Evolutionary conservation across 352 stramenopile genomes (phyloP), one percentile per base, ranked within the genome.

Genomic region (Globisporangium megalacanthum): DNA sequence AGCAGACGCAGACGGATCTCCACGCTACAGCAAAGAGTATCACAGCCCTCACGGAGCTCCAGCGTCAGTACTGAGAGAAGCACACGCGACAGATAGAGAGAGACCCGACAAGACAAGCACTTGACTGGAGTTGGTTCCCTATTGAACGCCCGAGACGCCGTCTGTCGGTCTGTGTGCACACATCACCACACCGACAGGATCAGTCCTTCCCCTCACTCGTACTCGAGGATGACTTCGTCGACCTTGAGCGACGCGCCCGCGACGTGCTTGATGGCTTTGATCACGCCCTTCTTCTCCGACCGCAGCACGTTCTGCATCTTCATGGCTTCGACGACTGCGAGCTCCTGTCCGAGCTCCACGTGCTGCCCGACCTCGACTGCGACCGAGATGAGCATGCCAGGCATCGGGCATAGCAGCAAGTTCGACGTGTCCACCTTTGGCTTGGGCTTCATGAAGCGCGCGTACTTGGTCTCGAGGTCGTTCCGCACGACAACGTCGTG

Each of bases 281-380:
- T 84, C 19, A 86, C 60, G 39, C 88, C 92, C n/a, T 72, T 80
- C 67, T 92, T 93, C 67, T 96, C 79, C 14, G 94, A 91, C 20
- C 89, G 88, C 39, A 99, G 78, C 36, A 98, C 86, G 69, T 99
- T 99, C 76, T 98, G 94, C 96, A 99, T 99, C 73, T 99, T 99
- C 96, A 99, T 99, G 15, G 96, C 96, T 69, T 99, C 95, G 20
- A 99, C 88, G 29, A 99, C 85, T 48, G 90, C 95, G 9, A 99
- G 71, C 49, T 97, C 87, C 69, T 99, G 89, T 36, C 93, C 95
- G 14, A 88, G 68, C 70, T 98, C 88, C 9, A 98, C 94, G n/a
- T 86, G 49, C 57, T 98, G 76, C n/a, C 94, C 95, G 36, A 88
- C 79, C 53, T 88, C 56, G 1, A 97, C 89, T 10, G 75, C 75